These are phyloP conservation scores for Chalciporus sphaerocephalus DNA, from an alignment of 768 basidiomycete genomes.

Conservation along the genomic window DNA sequence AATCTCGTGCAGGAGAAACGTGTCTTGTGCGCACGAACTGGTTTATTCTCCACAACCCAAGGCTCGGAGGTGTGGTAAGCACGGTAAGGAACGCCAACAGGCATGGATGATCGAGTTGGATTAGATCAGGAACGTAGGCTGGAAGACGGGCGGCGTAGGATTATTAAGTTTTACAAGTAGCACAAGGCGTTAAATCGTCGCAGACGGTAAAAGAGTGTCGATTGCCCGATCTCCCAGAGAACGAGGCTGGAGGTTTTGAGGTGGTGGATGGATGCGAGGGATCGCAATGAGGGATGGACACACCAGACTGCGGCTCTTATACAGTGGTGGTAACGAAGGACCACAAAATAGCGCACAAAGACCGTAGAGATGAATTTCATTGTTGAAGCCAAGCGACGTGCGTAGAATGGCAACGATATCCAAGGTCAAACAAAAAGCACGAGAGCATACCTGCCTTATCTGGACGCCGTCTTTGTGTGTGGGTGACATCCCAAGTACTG, in stretches of 20 bases:
- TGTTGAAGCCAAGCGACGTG: not conserved
- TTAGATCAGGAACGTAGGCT: conserved; percentile 4
- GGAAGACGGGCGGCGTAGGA: not conserved
- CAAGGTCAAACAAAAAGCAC: conserved; percentile 14
- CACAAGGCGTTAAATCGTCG: conserved; percentile 16
- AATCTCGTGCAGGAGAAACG: conserved; percentile 39
- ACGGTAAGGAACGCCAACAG: conserved; percentile 8
- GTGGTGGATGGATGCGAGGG: not conserved
- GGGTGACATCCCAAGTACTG: too few relatives aligned
- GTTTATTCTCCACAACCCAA: conserved; percentile 25
- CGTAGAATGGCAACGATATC: not conserved
- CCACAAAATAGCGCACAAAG: not conserved
- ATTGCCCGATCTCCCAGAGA: conserved; percentile 23
- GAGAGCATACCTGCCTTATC: conserved; percentile 23
- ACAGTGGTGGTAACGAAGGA: conserved; percentile 17
- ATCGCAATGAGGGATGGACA: not conserved
- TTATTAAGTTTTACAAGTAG: not conserved
- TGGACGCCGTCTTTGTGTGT: conserved; percentile 7
- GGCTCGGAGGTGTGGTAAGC: conserved; percentile 19
- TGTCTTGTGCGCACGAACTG: conserved; percentile 22
- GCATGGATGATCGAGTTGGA: conserved; percentile 4
- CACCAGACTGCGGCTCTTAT: conserved; percentile 14
- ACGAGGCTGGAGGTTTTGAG: conserved; percentile 5
- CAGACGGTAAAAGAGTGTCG: conserved; percentile 27
- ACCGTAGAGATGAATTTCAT: not conserved